phyloP scores from a whole-genome alignment of 495 filamentous ascomycete genomes.

The Talaromyces trachyspermus region DNA sequence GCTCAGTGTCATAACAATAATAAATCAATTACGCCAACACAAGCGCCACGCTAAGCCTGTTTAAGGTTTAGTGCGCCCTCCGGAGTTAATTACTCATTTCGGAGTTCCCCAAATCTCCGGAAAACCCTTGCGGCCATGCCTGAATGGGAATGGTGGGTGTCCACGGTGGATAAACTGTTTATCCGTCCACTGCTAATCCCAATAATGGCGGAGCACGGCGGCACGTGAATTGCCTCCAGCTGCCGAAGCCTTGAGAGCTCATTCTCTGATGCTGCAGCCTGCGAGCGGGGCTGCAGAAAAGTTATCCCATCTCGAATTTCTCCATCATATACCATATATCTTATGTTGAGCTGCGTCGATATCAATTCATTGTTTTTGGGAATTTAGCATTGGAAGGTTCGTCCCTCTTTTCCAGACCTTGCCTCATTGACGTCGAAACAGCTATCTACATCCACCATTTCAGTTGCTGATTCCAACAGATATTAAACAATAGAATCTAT shows the following conservation, averaged over 20 bases:
- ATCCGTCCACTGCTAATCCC: neutral
- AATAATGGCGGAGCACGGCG: neutral
- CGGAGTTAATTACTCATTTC: conserved; percentile 2
- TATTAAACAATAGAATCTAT: neutral
- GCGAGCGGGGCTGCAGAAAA: conserved; percentile 4
- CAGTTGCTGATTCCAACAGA: neutral
- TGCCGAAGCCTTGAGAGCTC: neutral
- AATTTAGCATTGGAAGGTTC: neutral
- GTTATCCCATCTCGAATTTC: too few relatives aligned
- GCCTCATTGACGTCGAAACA: neutral
- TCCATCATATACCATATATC: neutral
- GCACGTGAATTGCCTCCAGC: conserved; percentile 5
- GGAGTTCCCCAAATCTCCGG: neutral
- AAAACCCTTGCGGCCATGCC: too few relatives aligned
- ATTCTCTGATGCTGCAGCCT: conserved; percentile 5
- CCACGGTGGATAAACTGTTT: neutral
- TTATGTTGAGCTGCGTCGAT: too few relatives aligned
- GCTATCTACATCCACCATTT: neutral
- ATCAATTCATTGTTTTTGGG: neutral
- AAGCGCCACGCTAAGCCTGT: neutral
- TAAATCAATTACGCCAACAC: too few relatives aligned
- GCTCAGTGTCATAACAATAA: too few relatives aligned
- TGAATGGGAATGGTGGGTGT: neutral
- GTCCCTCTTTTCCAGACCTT: too few relatives aligned
- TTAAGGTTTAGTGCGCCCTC: neutral